Percentiles rank a stretch among this genome's conserved stretches.
phyloP scores from a whole-genome alignment of 371 early-diverging fungal genomes.

The Mucor saturninus region DNA sequence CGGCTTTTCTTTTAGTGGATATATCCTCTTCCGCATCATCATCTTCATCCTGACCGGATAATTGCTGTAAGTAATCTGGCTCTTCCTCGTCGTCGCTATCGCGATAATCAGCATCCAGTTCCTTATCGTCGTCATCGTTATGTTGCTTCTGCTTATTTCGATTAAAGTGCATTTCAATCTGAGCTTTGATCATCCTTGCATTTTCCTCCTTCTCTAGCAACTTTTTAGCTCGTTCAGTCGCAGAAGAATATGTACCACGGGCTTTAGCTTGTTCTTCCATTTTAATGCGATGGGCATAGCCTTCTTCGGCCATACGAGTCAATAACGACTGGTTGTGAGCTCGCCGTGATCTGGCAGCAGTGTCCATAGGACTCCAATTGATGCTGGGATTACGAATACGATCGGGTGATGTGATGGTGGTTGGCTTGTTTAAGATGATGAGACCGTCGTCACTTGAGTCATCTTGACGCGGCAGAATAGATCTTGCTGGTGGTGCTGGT shows the following conservation, averaged over 20 bases:
- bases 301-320: conserved; percentile 35
- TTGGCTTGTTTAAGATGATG: conserved; percentile 16
- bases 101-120: conserved; percentile 12
- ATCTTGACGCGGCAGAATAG: neutral
- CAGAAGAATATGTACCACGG: conserved; percentile 35
- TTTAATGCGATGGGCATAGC: conserved; percentile 33
- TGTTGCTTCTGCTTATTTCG: neutral
- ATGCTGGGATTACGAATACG: neutral
- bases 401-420: conserved; percentile 16
- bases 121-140: neutral
- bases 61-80: conserved; percentile 4
- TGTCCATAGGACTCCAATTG: conserved; percentile 21
- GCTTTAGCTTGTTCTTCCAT: conserved; percentile 43
- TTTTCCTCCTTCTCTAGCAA: conserved; percentile 41
- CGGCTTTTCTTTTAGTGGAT: conserved; percentile 9
- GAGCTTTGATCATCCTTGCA: conserved; percentile 15
- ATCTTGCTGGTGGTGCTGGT: neutral
- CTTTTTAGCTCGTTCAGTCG: conserved; percentile 42
- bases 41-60: conserved; percentile 3
- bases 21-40: conserved; percentile 5
- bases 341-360: conserved; percentile 8
- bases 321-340: conserved; percentile 36
- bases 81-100: conserved; percentile 20
- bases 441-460: conserved; percentile 28
- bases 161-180: conserved; percentile 21